phyloP scores from a whole-genome alignment of 768 basidiomycete genomes.

The Pulveroboletus sp. region DNA sequence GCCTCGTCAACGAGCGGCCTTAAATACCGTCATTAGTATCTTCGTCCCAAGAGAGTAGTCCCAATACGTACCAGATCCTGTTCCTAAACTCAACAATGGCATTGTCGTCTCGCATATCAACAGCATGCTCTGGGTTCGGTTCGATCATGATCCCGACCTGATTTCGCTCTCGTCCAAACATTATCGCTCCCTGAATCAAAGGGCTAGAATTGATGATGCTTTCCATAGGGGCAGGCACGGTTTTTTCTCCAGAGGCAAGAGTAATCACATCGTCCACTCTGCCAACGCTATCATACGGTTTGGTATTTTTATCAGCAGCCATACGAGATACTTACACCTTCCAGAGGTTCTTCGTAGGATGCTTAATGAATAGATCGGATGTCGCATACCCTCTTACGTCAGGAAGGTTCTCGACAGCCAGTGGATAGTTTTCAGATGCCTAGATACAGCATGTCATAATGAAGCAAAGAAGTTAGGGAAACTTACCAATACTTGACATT shows the following conservation, averaged over 20 bases:
- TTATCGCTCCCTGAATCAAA: conserved; percentile 18
- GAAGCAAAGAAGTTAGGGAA: background rate
- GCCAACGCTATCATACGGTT: conserved; percentile 30
- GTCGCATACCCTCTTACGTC: conserved; percentile 35
- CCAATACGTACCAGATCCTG: conserved; percentile 18
- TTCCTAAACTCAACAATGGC: conserved; percentile 12
- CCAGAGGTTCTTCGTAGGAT: conserved; percentile 42
- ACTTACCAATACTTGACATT: conserved; percentile 34
- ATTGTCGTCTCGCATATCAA: conserved; percentile 8
- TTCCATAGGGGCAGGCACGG: conserved; percentile 32
- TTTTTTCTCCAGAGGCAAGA: conserved; percentile 32
- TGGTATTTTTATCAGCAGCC: background rate
- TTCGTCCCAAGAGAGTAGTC: too few species aligned
- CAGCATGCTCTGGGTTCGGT: conserved; percentile 12
- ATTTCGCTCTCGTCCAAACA: conserved; percentile 30
- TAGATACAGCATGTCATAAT: background rate
- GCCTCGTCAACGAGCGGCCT: too few species aligned
- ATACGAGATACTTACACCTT: conserved; percentile 32
- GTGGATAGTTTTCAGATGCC: background rate
- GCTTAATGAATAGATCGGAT: conserved; percentile 40
- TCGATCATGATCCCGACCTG: conserved; percentile 30
- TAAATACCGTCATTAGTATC: too few species aligned
- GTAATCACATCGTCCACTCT: conserved; percentile 33
- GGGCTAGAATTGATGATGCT: conserved; percentile 16
- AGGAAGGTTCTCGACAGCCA: conserved; percentile 30